A percentile compares a stretch with the other conserved stretches of the same genome.
phyloP scores from a whole-genome alignment of 2,329 filamentous ascomycete species.

The Fusarium globosum region DNA sequence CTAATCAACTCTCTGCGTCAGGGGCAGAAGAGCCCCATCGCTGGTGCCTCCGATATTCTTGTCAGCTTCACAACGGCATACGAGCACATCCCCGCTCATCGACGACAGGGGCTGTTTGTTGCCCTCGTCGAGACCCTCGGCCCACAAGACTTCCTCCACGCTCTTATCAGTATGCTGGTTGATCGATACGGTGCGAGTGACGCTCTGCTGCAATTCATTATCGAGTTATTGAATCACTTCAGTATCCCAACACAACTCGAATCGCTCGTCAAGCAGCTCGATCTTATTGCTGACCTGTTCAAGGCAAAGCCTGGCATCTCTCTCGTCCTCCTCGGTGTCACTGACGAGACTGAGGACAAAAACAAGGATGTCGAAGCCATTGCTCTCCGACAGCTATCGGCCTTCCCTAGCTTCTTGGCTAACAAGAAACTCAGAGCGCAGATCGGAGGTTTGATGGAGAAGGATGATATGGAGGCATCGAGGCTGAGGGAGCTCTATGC shows the following conservation, averaged over 20 bases:
- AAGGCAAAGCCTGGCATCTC: constrained; percentile 80
- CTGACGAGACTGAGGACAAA: constrained; percentile 59
- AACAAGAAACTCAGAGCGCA: constrained; percentile 67
- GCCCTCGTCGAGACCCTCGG: constrained; percentile 88
- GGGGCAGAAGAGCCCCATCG: constrained; percentile 80
- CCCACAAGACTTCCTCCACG: constrained; percentile 86
- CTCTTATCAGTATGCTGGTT: constrained; percentile 88
- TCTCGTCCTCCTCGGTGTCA: constrained; percentile 73
- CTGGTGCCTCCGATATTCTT: constrained; percentile 88
- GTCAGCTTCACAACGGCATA: constrained; percentile 96
- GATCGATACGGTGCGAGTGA: constrained; percentile 86
- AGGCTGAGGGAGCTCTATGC: constrained; percentile 77
- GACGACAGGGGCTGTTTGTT: constrained; percentile 83
- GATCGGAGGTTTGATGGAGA: constrained; percentile 66
- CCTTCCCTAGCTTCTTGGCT: constrained; percentile 68
- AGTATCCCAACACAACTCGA: constrained; percentile 79
- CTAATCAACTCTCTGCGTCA: constrained; percentile 86
- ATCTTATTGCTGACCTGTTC: constrained; percentile 79
- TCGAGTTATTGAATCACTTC: constrained; percentile 79
- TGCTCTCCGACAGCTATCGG: constrained; percentile 65
- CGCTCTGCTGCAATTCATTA: constrained; percentile 78
- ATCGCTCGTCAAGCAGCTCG: constrained; percentile 80
- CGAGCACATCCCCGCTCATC: constrained; percentile 91
- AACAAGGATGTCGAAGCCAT: constrained; percentile 63
- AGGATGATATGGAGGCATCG: constrained; percentile 73